Conservation (phyloP, 179 eudicot species). For the Beta macrorhiza region DNA sequence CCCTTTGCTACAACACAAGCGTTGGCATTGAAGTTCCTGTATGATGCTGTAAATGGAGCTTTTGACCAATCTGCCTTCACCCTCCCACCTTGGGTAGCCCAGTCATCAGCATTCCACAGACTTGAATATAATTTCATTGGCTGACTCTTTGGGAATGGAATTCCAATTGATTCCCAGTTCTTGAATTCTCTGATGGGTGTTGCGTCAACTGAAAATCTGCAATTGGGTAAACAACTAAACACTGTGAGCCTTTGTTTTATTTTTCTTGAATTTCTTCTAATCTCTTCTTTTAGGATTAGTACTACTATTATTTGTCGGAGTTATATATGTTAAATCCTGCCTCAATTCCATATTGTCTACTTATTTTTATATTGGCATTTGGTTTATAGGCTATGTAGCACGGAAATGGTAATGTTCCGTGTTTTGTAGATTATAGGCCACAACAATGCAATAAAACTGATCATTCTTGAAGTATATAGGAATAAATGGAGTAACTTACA, state of each 20-base stretch:
- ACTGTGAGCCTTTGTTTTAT: background rate
- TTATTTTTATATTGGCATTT: too few relatives aligned
- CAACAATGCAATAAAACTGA: too few relatives aligned
- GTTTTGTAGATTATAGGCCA: too few relatives aligned
- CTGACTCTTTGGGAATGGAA: constrained; percentile 36
- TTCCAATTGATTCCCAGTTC: constrained; percentile 30
- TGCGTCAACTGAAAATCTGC: constrained; percentile 22
- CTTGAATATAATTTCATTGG: constrained; percentile 43
- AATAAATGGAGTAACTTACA: constrained; percentile 17
- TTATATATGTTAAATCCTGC: too few relatives aligned
- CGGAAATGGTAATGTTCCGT: too few relatives aligned
- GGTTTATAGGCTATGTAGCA: too few relatives aligned
- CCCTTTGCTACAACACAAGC: constrained; percentile 22
- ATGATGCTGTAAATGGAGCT: constrained; percentile 40
- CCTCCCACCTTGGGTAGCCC: constrained; percentile 40
- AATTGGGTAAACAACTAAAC: background rate
- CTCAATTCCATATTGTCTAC: too few relatives aligned
- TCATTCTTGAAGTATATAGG: background rate
- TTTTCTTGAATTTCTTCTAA: background rate
- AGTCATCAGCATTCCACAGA: constrained; percentile 33
- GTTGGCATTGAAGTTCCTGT: constrained; percentile 29
- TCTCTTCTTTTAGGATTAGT: too few relatives aligned
- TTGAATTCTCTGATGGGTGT: constrained; percentile 42
- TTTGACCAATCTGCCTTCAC: constrained; percentile 38
- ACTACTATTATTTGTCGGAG: too few relatives aligned